Conservation (phyloP, 352 stramenopile genomes). For the Lagenidium sp. region DNA sequence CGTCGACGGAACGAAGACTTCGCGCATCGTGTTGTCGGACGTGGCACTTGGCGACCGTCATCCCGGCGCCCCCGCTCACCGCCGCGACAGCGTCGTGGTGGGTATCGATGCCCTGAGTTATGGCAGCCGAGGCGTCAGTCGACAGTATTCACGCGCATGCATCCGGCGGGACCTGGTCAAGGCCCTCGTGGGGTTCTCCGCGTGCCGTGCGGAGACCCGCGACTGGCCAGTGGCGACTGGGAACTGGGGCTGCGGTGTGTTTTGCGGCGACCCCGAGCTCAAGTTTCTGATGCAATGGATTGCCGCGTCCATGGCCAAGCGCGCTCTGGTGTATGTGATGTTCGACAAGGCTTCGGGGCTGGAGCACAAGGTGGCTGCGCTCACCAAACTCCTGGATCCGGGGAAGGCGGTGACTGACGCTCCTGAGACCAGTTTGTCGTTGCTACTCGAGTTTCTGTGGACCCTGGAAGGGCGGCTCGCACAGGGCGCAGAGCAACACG, state of each 20-base stretch:
- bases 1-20: slow-evolving; percentile 21
- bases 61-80: not conserved
- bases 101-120: slow-evolving; percentile 74
- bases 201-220: slow-evolving; percentile 11
- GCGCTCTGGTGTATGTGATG: slow-evolving; percentile 49
- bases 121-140: slow-evolving; percentile 17
- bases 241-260: slow-evolving; percentile 81
- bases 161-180: slow-evolving; percentile 66
- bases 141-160: slow-evolving; percentile 34
- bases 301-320: slow-evolving; percentile 38
- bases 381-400: slow-evolving; percentile 3
- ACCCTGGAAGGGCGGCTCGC: not conserved
- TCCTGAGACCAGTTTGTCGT: not conserved
- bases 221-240: slow-evolving; percentile 61
- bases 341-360: slow-evolving; percentile 37
- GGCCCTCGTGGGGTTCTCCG: slow-evolving; percentile 51
- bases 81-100: slow-evolving; percentile 48
- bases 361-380: slow-evolving; percentile 21
- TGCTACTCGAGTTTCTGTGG: not conserved
- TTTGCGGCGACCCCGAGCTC: slow-evolving; percentile 56
- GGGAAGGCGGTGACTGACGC: not conserved
- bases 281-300: slow-evolving; percentile 84
- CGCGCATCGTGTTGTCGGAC: slow-evolving; percentile 1
- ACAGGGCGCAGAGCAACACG: no score
- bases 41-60: not conserved